Evolutionary conservation across 768 basidiomycete genomes (phyloP).

Genomic region (Collybiopsis luxurians): DNA sequence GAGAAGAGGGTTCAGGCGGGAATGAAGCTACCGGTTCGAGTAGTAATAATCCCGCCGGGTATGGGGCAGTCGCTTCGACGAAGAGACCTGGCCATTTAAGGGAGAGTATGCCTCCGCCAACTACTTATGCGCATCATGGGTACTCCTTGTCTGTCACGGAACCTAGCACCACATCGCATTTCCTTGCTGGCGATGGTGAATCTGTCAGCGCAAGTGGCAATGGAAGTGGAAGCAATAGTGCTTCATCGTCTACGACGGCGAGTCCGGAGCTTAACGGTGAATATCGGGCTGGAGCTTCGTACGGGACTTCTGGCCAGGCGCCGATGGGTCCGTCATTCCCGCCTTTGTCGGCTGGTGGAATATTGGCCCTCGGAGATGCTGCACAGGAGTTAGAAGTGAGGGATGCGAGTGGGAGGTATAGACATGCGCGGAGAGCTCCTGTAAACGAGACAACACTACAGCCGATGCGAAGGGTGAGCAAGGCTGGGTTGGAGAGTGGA

Average conservation of each 20-base stretch:
- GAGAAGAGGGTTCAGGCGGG: background rate
- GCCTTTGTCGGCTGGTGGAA: constrained; percentile 13
- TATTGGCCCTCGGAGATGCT: constrained; percentile 55
- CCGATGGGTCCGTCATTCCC: constrained; percentile 1
- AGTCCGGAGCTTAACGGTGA: constrained; percentile 2
- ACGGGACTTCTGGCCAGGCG: background rate
- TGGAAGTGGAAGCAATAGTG: constrained; percentile 1
- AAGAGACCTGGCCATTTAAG: constrained; percentile 64
- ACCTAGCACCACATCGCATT: background rate
- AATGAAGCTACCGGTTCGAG: background rate
- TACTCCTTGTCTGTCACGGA: constrained; percentile 15
- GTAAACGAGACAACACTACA: constrained; percentile 88
- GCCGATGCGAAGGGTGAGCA: constrained; percentile 86
- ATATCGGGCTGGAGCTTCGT: background rate
- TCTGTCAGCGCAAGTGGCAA: background rate
- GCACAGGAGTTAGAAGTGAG: constrained; percentile 89
- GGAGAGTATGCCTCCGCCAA: constrained; percentile 69
- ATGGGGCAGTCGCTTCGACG: constrained; percentile 41
- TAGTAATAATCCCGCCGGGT: constrained; percentile 21
- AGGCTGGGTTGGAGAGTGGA: constrained; percentile 83
- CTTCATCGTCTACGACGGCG: constrained; percentile 3
- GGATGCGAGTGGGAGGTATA: constrained; percentile 80
- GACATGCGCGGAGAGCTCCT: constrained; percentile 84
- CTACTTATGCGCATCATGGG: constrained; percentile 18
- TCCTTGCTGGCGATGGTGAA: background rate